Percentiles rank a stretch among this genome's conserved stretches.
Conservation (phyloP, 176 grass and related monocot species). For the Aechmea fasciata region DNA sequence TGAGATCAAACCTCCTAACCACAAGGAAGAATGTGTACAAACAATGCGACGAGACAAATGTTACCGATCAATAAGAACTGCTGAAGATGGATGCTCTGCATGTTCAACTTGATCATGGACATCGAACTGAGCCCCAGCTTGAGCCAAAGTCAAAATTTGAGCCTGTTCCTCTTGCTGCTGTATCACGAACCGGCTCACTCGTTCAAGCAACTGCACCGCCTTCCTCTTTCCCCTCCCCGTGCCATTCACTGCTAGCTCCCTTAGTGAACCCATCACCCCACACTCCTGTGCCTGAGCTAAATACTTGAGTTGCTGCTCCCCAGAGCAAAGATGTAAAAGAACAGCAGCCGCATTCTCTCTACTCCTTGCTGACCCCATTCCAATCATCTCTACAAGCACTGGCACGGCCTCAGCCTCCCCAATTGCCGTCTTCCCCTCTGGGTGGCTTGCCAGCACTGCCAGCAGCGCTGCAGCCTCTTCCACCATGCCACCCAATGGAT, state of each 20-base stretch:
- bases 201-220: conserved; percentile 59
- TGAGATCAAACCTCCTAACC: conserved; percentile 9
- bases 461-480: conserved; percentile 87
- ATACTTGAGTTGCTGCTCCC: conserved; percentile 40
- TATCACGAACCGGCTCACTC: conserved; percentile 67
- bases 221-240: conserved; percentile 77
- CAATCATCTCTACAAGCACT: conserved; percentile 63
- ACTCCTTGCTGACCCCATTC: conserved; percentile 57
- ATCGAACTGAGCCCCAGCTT: conserved; percentile 3
- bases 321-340: conserved; percentile 59
- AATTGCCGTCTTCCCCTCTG: conserved; percentile 65
- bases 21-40: not conserved
- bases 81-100: conserved; percentile 26
- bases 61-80: conserved; percentile 15
- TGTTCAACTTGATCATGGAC: conserved; percentile 28
- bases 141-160: conserved; percentile 14
- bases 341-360: conserved; percentile 84
- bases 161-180: conserved; percentile 49
- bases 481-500: conserved; percentile 48
- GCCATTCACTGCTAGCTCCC: conserved; percentile 61
- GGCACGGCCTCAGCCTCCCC: conserved; percentile 62
- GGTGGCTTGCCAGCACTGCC: conserved; percentile 72
- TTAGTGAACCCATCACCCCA: conserved; percentile 47
- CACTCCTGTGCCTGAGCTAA: conserved; percentile 46
- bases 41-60: not conserved